A percentile compares a stretch with the other conserved stretches of the same genome.
These are phyloP conservation scores for Neonectria faginata DNA, from an alignment of 2,329 filamentous ascomycete species.

Conservation along the genomic window DNA sequence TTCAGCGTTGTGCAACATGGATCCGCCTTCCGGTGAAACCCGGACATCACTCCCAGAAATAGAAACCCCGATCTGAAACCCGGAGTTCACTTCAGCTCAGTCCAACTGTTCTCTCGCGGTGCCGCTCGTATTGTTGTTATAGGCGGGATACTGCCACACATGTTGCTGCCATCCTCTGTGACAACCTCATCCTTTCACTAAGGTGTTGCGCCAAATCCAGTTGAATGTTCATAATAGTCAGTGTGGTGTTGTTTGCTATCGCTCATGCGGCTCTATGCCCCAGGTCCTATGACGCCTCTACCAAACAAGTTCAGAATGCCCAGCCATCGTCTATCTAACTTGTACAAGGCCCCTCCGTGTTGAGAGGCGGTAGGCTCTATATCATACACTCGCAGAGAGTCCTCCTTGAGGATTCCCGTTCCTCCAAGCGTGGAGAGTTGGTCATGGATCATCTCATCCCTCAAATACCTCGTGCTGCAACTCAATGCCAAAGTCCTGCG, in stretches of 20 bases:
- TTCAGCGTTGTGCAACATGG: conserved; percentile 16
- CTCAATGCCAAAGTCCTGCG: conserved; percentile 91
- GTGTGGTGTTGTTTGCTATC: conserved; percentile 11
- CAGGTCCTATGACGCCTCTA: conserved; percentile 20
- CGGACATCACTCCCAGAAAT: conserved; percentile 19
- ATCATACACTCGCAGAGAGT: conserved; percentile 2
- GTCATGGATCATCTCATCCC: conserved; percentile 62
- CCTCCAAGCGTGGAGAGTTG: neutral
- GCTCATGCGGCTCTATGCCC: conserved; percentile 20
- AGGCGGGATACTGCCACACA: neutral
- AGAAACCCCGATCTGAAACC: conserved; percentile 1
- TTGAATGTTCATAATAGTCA: conserved; percentile 16
- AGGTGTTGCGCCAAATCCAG: neutral
- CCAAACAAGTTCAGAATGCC: conserved; percentile 3
- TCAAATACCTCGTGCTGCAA: conserved; percentile 90
- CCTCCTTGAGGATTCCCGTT: neutral
- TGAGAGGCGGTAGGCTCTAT: conserved; percentile 18
- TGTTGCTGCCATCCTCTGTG: neutral
- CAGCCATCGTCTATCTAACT: conserved; percentile 18
- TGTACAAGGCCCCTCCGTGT: conserved; percentile 9
- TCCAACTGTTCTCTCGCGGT: neutral
- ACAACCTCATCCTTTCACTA: neutral
- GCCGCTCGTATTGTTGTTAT: neutral
- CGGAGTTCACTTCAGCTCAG: conserved; percentile 12
- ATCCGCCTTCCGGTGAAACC: conserved; percentile 17